phyloP scores from a whole-genome alignment of 2,329 filamentous ascomycete genomes.

The Sarocladium oryzae region DNA sequence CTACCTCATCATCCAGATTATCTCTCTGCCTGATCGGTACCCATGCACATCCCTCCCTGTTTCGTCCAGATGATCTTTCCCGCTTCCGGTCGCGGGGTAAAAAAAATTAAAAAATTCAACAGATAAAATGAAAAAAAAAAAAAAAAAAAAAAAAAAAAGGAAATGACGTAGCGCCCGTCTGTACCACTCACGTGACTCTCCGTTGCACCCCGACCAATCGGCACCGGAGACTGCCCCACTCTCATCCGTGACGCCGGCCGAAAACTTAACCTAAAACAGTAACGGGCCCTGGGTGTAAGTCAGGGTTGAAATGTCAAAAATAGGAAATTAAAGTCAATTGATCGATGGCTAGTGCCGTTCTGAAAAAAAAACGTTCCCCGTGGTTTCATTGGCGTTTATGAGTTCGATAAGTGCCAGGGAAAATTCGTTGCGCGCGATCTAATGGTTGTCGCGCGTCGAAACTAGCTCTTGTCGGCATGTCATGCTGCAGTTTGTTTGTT shows the following conservation, averaged over 20 bases:
- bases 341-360: background rate
- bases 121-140: background rate
- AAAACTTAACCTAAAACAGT: constrained; percentile 1
- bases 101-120: background rate
- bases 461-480: too few species aligned
- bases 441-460: constrained; percentile 2
- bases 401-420: too few species aligned
- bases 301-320: constrained; percentile 3
- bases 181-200: background rate
- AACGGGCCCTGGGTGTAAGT: background rate
- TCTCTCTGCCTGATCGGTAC: too few species aligned
- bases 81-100: background rate
- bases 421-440: background rate
- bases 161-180: background rate
- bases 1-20: too few species aligned
- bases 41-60: too few species aligned
- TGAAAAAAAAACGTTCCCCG: too few species aligned
- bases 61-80: too few species aligned
- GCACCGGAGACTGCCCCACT: background rate
- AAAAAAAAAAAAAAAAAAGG: background rate
- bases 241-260: background rate
- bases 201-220: constrained; percentile 2
- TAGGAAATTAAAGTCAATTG: constrained; percentile 7
- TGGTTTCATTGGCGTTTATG: too few species aligned
- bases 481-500: constrained; percentile 9